These are phyloP conservation scores for Phtheirospermum japonicum DNA, from an alignment of 257 asterid genomes.

Conservation along the genomic window DNA sequence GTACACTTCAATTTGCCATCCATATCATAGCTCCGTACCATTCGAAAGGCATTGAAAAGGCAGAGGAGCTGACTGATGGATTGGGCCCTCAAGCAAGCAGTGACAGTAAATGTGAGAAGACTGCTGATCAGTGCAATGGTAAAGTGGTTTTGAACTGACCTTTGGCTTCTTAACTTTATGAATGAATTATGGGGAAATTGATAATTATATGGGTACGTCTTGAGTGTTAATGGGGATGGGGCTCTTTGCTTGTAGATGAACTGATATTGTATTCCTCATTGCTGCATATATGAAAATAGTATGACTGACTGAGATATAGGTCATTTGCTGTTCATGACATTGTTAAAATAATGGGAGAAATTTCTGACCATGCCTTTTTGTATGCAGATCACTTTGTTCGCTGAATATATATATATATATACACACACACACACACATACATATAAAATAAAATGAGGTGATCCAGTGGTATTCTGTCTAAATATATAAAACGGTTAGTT, in stretches of 20 bases:
- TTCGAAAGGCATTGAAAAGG: constrained; percentile 70
- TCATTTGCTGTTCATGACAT: neutral
- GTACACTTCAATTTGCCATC: constrained; percentile 47
- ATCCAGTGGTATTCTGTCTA: neutral
- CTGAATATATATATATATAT: no score
- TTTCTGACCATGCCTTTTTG: neutral
- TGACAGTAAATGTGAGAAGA: constrained; percentile 24
- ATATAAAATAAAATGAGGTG: no score
- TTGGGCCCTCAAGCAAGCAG: constrained; percentile 29
- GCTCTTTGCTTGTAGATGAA: neutral
- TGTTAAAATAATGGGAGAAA: neutral
- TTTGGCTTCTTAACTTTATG: no score
- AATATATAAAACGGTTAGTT: neutral
- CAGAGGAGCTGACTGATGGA: constrained; percentile 49
- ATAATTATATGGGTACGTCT: constrained; percentile 1
- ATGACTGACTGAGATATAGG: neutral
- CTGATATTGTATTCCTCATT: neutral
- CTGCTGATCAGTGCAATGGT: constrained; percentile 40
- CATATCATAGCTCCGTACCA: constrained; percentile 66
- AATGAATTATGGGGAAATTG: neutral
- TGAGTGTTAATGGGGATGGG: constrained; percentile 4
- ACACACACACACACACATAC: no score
- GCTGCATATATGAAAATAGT: neutral
- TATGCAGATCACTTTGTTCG: neutral
- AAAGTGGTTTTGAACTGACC: constrained; percentile 13